These are phyloP conservation scores for Setaria viridis DNA, from an alignment of 202 grass and related monocot genomes.

Conservation along the genomic window DNA sequence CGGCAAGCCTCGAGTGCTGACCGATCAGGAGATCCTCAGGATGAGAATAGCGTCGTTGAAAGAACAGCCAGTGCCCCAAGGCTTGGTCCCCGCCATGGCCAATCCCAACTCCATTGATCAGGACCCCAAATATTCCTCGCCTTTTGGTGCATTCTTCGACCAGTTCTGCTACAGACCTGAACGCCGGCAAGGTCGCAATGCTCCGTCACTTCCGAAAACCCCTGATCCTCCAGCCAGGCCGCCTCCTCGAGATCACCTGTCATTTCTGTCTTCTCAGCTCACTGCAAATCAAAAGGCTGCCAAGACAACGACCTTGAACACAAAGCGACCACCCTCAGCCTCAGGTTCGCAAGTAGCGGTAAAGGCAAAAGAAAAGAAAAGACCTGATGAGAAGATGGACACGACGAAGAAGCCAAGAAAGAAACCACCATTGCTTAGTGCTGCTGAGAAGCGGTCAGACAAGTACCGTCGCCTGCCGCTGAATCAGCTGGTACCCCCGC, in stretches of 20 bases:
- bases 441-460: constrained; percentile 54
- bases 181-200: neutral
- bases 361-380: neutral
- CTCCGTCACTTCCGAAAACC: neutral
- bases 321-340: constrained; percentile 17
- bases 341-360: constrained; percentile 21
- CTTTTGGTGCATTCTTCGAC: constrained; percentile 36
- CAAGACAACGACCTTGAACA: neutral
- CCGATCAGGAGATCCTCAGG: constrained; percentile 4
- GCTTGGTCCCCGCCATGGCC: neutral
- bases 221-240: neutral
- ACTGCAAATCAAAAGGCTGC: constrained; percentile 11
- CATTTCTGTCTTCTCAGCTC: constrained; percentile 4
- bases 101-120: constrained; percentile 18
- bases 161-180: constrained; percentile 39
- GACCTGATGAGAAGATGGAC: neutral
- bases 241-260: neutral
- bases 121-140: neutral
- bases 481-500: constrained; percentile 46
- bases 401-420: constrained; percentile 7
- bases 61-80: neutral
- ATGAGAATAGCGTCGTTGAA: neutral
- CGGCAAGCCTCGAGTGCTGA: constrained; percentile 3
- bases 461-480: constrained; percentile 52
- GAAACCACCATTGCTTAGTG: constrained; percentile 13